Evolutionary conservation across 805 yeast species (phyloP).

Genomic region (Clavispora phyllophila): DNA sequence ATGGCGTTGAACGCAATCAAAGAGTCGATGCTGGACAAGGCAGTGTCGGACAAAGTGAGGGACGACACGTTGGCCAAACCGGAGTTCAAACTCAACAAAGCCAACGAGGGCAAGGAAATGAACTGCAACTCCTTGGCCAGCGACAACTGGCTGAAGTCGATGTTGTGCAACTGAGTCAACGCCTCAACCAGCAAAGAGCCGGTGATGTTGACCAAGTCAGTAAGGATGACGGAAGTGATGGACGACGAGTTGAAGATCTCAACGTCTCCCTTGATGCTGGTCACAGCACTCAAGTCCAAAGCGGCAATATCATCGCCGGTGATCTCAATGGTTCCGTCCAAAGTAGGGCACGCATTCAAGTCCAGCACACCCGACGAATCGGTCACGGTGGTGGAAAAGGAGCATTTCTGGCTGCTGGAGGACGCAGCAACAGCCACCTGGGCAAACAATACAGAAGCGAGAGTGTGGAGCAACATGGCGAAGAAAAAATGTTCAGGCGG

Average conservation of each 20-base stretch:
- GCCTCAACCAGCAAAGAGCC: conserved; percentile 35
- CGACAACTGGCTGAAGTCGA: conserved; percentile 30
- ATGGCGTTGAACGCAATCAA: conserved; percentile 26
- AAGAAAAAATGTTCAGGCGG: background rate
- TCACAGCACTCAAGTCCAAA: conserved; percentile 26
- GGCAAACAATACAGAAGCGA: background rate
- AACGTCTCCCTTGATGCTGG: conserved; percentile 27
- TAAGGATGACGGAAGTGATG: conserved; percentile 27
- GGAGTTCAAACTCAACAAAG: conserved; percentile 30
- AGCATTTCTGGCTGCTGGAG: conserved; percentile 23
- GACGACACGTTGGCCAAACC: conserved; percentile 30
- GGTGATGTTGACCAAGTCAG: conserved; percentile 24
- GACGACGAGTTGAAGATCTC: conserved; percentile 37
- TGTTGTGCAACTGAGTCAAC: conserved; percentile 33
- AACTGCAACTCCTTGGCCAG: conserved; percentile 28
- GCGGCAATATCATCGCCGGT: conserved; percentile 28
- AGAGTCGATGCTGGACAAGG: conserved; percentile 32
- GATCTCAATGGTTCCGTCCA: conserved; percentile 35
- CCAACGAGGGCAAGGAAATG: conserved; percentile 38
- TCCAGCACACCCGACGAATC: conserved; percentile 31
- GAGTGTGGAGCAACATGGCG: conserved; percentile 1
- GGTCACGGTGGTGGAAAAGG: conserved; percentile 35
- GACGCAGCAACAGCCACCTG: conserved; percentile 6
- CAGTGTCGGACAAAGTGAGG: conserved; percentile 38
- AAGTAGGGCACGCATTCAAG: conserved; percentile 37